Evolutionary conservation across 2,329 filamentous ascomycete species (phyloP).

Genomic region (Uncinocarpus reesii): DNA sequence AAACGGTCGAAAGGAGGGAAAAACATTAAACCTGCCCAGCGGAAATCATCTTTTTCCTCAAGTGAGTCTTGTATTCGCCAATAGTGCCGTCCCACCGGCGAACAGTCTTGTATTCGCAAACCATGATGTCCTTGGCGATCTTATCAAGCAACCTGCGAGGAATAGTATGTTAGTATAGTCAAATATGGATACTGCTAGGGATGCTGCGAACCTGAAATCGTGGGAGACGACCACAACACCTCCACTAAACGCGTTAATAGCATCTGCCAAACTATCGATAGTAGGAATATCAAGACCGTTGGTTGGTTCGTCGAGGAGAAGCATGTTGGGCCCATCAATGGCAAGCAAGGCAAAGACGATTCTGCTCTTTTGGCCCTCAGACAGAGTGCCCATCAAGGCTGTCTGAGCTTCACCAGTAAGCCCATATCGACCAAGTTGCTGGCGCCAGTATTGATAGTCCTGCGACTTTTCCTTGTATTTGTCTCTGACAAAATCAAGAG

Average conservation of each 20-base stretch:
- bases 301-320: conserved; percentile 94
- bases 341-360: conserved; percentile 95
- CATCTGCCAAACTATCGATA: conserved; percentile 93
- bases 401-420: conserved; percentile 89
- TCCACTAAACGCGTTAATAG: conserved; percentile 90
- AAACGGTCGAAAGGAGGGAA: neutral
- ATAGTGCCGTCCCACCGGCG: conserved; percentile 80
- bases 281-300: conserved; percentile 99
- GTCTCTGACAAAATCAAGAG: conserved; percentile 94
- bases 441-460: conserved; percentile 99
- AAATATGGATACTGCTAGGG: neutral
- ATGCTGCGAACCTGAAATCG: conserved; percentile 75
- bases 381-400: conserved; percentile 92
- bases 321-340: conserved; percentile 94
- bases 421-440: conserved; percentile 91
- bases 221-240: conserved; percentile 97
- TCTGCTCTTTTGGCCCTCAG: conserved; percentile 94
- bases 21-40: conserved; percentile 64
- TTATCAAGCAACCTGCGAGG: conserved; percentile 77
- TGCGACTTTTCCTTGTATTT: conserved; percentile 83
- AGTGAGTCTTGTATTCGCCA: conserved; percentile 92
- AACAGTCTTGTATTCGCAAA: conserved; percentile 96
- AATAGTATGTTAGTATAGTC: conserved; percentile 16
- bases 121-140: conserved; percentile 98
- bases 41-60: conserved; percentile 97